Evolutionary conservation across 768 basidiomycete genomes (phyloP).

Genomic region (Cystoderma amianthinum): DNA sequence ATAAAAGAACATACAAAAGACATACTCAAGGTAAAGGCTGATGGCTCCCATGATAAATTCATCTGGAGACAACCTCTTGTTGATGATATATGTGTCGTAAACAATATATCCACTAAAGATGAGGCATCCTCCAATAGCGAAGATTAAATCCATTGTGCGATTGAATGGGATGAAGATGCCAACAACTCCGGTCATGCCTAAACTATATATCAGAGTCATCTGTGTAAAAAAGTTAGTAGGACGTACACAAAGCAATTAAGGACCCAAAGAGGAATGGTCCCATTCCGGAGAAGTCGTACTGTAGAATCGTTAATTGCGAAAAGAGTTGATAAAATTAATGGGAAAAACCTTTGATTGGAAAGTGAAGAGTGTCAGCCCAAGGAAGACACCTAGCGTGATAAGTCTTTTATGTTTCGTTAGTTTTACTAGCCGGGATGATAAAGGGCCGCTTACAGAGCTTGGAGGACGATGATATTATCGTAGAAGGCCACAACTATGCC

Average conservation of each 20-base stretch:
- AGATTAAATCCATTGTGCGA: constrained; percentile 74
- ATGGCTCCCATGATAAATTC: constrained; percentile 91
- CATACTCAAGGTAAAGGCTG: constrained; percentile 90
- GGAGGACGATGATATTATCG: constrained; percentile 68
- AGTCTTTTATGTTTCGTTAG: constrained; percentile 30
- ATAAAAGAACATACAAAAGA: constrained; percentile 12
- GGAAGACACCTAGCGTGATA: constrained; percentile 89
- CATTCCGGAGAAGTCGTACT: constrained; percentile 94
- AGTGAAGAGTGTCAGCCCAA: constrained; percentile 91
- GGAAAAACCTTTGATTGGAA: constrained; percentile 78
- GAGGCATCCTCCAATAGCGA: constrained; percentile 70
- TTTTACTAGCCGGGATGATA: background rate
- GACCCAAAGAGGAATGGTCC: constrained; percentile 87
- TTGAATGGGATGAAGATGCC: constrained; percentile 84
- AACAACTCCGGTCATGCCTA: constrained; percentile 78
- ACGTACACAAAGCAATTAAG: constrained; percentile 69
- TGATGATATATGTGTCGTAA: constrained; percentile 89
- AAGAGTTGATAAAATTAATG: background rate
- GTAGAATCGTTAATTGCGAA: background rate
- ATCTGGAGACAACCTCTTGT: constrained; percentile 82
- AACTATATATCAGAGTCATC: constrained; percentile 2
- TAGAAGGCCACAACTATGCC: constrained; percentile 80
- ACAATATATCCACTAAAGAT: constrained; percentile 89
- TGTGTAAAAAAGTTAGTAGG: background rate
- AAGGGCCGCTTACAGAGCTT: constrained; percentile 61